Evolutionary conservation across 1,139 yeast species (phyloP), one percentile per base, ranked within the genome.

Genomic region (Torulaspora globosa): DNA sequence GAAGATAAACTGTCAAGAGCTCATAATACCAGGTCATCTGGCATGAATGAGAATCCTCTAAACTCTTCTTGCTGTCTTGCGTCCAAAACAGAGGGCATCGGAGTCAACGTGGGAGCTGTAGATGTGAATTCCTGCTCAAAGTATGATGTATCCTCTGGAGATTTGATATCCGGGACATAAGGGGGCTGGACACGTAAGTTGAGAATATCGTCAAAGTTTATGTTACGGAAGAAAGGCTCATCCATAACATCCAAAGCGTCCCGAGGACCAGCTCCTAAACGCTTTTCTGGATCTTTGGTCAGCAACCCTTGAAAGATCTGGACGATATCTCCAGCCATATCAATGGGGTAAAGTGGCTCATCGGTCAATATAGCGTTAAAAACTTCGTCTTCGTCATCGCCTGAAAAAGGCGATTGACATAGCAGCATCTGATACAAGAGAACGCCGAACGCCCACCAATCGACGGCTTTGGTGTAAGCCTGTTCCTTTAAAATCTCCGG

Each of bases 401-500:
- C 98, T 56, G 94, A 84, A 70, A 92, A 92, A 36, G 99, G 99
- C 3, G 97, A 87, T 68, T 92, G 96, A 44, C 97, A 94, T 50
- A 92, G 74, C 49, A 92, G 74, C 99, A 92, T 92, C 69, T 92
- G 98, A 69, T 90, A 92, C 52, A 94, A 73, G 54, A 92, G 74
- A 29, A 94, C 97, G 44, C 99, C 99, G 73, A 90, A 88, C 0
- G 98, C 97, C 98, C 98, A 92, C 98, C 98, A 94, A 69, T 92
- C 99, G 44, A 92, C 98, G 39, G 94, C 85, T 58, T 95, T 80
- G 42, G 89, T 94, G 62, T 92, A 92, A 51, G 83, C 84, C 66
- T 89, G 95, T 46, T 94, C 97, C 48, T 87, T 82, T 60, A 94
- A 75, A 57, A 92, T 90, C 68, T 92, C 99, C 0, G 99, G 99